phyloP scores from a whole-genome alignment of 768 basidiomycete species.

The Trametes maxima region DNA sequence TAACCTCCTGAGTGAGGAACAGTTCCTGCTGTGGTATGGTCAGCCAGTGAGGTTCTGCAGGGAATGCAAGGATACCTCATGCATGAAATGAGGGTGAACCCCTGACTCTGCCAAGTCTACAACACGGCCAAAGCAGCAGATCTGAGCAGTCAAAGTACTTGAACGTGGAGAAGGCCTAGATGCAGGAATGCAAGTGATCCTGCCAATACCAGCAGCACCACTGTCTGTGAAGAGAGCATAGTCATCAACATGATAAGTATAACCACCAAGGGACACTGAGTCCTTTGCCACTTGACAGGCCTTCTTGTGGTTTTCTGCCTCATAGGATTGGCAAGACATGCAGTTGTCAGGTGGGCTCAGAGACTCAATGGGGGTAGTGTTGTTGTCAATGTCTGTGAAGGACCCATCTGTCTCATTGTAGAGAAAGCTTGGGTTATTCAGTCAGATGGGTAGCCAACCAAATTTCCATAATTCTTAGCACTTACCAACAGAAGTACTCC shows the following conservation, averaged over 20 bases:
- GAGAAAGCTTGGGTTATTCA: slow-evolving; percentile 38
- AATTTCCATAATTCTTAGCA: neutral
- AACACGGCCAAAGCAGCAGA: slow-evolving; percentile 49
- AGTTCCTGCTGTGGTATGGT: slow-evolving; percentile 54
- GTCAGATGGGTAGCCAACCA: neutral
- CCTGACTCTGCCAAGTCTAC: neutral
- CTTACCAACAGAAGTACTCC: slow-evolving; percentile 63
- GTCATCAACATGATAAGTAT: slow-evolving; percentile 61
- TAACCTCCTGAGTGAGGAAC: slow-evolving; percentile 55
- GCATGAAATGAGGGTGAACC: slow-evolving; percentile 38
- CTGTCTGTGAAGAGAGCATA: slow-evolving; percentile 49
- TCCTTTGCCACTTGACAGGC: slow-evolving; percentile 34
- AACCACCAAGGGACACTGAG: slow-evolving; percentile 50
- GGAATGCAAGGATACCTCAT: slow-evolving; percentile 51
- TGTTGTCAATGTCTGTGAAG: slow-evolving; percentile 45
- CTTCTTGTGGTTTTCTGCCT: slow-evolving; percentile 38
- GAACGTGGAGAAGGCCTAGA: slow-evolving; percentile 17
- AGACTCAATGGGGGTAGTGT: slow-evolving; percentile 27
- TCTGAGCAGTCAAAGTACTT: slow-evolving; percentile 26
- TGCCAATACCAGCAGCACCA: slow-evolving; percentile 61
- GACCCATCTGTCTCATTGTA: slow-evolving; percentile 50
- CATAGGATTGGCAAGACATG: slow-evolving; percentile 44
- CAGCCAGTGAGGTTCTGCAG: neutral
- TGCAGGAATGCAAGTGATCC: slow-evolving; percentile 43
- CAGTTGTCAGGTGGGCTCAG: slow-evolving; percentile 54